Conservation (phyloP, 768 basidiomycete species). For the Lactarius sp. region DNA sequence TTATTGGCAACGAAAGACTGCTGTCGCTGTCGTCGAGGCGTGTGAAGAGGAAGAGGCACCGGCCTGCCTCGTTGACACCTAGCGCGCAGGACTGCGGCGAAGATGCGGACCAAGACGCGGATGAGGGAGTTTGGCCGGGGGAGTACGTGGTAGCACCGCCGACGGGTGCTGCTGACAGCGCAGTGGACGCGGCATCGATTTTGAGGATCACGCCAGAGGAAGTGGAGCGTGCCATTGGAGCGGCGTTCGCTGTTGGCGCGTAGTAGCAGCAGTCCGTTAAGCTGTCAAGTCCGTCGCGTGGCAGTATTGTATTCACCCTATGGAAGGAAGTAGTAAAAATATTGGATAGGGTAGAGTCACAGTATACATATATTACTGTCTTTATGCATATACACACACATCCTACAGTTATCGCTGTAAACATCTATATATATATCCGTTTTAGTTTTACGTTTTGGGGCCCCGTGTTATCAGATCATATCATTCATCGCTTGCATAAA, state of each 20-base stretch:
- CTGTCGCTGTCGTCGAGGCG: background rate
- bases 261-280: background rate
- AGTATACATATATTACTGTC: too few species aligned
- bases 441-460: too few species aligned
- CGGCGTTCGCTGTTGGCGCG: slow-evolving; percentile 6
- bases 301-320: background rate
- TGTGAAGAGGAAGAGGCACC: background rate
- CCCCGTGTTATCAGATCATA: too few species aligned
- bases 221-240: slow-evolving; percentile 16
- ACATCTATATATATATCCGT: too few species aligned
- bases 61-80: background rate
- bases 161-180: background rate
- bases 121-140: slow-evolving; percentile 8
- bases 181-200: background rate
- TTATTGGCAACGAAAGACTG: slow-evolving; percentile 1
- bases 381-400: too few species aligned
- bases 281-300: too few species aligned
- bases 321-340: background rate
- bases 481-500: too few species aligned
- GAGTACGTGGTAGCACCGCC: background rate
- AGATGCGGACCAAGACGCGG: background rate
- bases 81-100: background rate
- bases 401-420: background rate
- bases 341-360: background rate
- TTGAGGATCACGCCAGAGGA: slow-evolving; percentile 13